phyloP scores from a whole-genome alignment of 306 rosid genomes.

The Dalbergia cochinchinensis region DNA sequence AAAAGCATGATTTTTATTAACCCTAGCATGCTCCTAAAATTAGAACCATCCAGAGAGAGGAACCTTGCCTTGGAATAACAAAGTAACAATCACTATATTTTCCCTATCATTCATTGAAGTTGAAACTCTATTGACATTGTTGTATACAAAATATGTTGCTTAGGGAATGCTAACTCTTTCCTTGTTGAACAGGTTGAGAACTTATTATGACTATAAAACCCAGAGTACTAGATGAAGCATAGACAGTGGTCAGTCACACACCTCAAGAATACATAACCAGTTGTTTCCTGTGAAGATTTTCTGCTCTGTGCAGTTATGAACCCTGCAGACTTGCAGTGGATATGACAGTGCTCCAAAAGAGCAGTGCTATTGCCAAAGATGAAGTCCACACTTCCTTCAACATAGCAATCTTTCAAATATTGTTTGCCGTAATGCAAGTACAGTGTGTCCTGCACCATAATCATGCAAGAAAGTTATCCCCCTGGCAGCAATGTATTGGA shows the following conservation, averaged over 20 bases:
- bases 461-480: slow-evolving; percentile 18
- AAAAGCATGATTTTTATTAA: neutral
- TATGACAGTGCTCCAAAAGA: slow-evolving; percentile 91
- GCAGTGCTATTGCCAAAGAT: slow-evolving; percentile 98
- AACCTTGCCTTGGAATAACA: slow-evolving; percentile 23
- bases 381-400: slow-evolving; percentile 98
- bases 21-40: neutral
- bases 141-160: slow-evolving; percentile 24
- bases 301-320: slow-evolving; percentile 89
- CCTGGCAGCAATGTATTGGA: slow-evolving; percentile 34
- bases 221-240: slow-evolving; percentile 10
- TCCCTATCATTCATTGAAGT: slow-evolving; percentile 37
- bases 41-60: slow-evolving; percentile 3
- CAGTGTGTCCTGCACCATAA: slow-evolving; percentile 77
- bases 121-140: slow-evolving; percentile 20
- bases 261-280: slow-evolving; percentile 97
- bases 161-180: slow-evolving; percentile 30
- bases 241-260: slow-evolving; percentile 43
- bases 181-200: slow-evolving; percentile 24
- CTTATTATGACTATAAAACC: slow-evolving; percentile 28
- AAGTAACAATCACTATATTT: slow-evolving; percentile 23
- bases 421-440: slow-evolving; percentile 95
- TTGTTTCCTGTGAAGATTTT: slow-evolving; percentile 91
- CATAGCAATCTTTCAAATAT: slow-evolving; percentile 90
- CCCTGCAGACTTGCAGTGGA: slow-evolving; percentile 90